Conservation (phyloP, 2,329 filamentous ascomycete species). For the Zymoseptoria passerinii region DNA sequence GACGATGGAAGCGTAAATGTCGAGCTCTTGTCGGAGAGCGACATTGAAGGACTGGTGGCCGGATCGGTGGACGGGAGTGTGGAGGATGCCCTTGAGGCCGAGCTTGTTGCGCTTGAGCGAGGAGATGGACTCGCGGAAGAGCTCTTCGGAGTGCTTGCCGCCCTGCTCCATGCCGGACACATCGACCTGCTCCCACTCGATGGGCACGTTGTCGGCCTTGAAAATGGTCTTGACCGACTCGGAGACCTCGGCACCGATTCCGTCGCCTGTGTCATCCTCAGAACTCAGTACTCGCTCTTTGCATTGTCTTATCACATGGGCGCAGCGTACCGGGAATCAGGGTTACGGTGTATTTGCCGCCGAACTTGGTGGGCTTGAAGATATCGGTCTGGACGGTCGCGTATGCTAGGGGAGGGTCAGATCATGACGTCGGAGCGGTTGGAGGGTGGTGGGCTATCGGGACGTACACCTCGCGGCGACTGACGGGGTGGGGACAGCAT, state of each 20-base stretch:
- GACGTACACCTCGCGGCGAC: constrained; percentile 48
- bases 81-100: constrained; percentile 95
- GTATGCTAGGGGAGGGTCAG: constrained; percentile 41
- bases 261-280: constrained; percentile 51
- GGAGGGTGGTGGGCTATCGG: constrained; percentile 1
- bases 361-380: constrained; percentile 98
- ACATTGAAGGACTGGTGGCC: constrained; percentile 99
- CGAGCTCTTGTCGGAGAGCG: constrained; percentile 95
- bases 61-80: constrained; percentile 92
- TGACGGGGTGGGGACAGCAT: constrained; percentile 42
- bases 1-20: constrained; percentile 97
- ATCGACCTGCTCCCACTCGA: constrained; percentile 98
- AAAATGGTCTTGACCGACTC: constrained; percentile 99
- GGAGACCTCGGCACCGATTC: constrained; percentile 95
- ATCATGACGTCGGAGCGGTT: constrained; percentile 11
- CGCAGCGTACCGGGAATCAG: constrained; percentile 72
- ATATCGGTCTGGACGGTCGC: constrained; percentile 88
- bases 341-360: constrained; percentile 98
- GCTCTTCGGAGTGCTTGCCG: constrained; percentile 80
- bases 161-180: constrained; percentile 83
- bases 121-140: constrained; percentile 90
- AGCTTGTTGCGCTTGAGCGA: constrained; percentile 98
- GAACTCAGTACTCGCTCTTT: background rate
- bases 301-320: constrained; percentile 16
- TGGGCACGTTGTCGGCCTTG: constrained; percentile 97